A percentile compares a stretch with the other conserved stretches of the same genome.
Conservation (phyloP, 2,329 filamentous ascomycete species). For the Calonectria henricotiae region DNA sequence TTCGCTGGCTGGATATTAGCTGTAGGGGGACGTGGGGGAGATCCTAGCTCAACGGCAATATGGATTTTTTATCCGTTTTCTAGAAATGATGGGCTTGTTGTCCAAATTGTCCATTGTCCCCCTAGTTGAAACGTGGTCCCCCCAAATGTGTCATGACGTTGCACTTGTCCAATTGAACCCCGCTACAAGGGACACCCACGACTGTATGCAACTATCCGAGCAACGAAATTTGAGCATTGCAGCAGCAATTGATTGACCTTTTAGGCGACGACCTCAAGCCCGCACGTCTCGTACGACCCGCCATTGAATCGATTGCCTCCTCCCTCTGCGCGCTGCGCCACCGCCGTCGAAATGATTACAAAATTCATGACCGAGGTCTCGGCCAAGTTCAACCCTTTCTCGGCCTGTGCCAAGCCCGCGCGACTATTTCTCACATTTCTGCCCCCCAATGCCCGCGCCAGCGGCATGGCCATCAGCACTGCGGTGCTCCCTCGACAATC, state of each 20-base stretch:
- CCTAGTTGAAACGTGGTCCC: conserved; percentile 50
- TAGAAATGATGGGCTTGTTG: conserved; percentile 4
- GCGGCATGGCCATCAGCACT: conserved; percentile 83
- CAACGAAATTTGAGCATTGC: conserved; percentile 49
- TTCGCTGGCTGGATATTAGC: background rate
- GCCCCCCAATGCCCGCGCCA: conserved; percentile 82
- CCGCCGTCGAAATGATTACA: conserved; percentile 78
- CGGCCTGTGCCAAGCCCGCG: conserved; percentile 82
- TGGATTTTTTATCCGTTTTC: background rate
- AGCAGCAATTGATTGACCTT: conserved; percentile 35
- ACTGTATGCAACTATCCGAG: conserved; percentile 48
- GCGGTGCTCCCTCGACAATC: conserved; percentile 81
- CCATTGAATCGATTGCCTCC: conserved; percentile 24
- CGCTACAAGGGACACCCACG: conserved; percentile 39
- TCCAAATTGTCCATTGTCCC: conserved; percentile 29
- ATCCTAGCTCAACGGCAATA: background rate
- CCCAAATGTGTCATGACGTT: conserved; percentile 49
- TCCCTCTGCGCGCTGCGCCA: conserved; percentile 29
- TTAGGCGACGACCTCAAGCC: conserved; percentile 30
- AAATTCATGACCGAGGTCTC: conserved; percentile 89
- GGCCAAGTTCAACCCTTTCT: conserved; percentile 95
- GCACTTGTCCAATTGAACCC: conserved; percentile 37
- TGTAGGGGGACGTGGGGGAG: too few relatives aligned
- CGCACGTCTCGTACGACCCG: conserved; percentile 12
- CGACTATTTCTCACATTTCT: conserved; percentile 90